These are phyloP conservation scores for Plasmodium knowlesi DNA, from an alignment of 169 alveolate genomes.

Conservation along the genomic window DNA sequence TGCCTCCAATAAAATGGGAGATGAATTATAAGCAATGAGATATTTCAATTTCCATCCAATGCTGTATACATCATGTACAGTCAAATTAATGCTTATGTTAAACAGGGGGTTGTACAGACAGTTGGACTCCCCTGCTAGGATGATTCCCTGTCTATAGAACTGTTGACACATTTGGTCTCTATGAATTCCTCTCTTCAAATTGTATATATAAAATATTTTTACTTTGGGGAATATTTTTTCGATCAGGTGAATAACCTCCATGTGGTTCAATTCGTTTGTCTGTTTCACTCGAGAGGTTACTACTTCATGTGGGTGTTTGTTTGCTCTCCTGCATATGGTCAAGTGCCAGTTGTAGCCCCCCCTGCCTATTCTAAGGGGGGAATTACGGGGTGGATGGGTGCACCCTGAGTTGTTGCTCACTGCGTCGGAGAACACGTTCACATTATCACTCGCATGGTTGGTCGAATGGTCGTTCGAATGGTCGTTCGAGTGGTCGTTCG, in stretches of 20 bases:
- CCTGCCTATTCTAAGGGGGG: neutral
- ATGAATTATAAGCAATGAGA: neutral
- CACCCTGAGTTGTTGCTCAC: conserved; percentile 25
- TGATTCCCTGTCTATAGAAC: neutral
- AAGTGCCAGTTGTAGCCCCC: conserved; percentile 45
- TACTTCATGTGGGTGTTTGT: neutral
- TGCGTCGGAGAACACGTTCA: conserved; percentile 14
- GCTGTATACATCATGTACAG: conserved; percentile 31
- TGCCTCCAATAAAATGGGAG: neutral
- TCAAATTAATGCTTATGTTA: conserved; percentile 24
- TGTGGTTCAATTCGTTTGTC: neutral
- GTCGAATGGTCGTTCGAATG: neutral
- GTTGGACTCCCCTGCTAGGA: conserved; percentile 50
- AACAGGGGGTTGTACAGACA: conserved; percentile 53
- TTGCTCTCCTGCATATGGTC: conserved; percentile 30
- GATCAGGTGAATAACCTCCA: conserved; percentile 16
- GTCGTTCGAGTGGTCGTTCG: neutral
- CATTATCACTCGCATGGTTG: neutral
- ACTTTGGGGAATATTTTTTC: conserved; percentile 22
- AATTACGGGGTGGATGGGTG: neutral
- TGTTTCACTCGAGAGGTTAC: neutral
- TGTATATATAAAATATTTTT: conserved; percentile 21
- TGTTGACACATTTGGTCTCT: conserved; percentile 23
- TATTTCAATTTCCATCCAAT: conserved; percentile 44
- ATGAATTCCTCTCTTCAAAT: conserved; percentile 29